These are phyloP conservation scores for Didymellaceae sp. DNA, from an alignment of 2,329 filamentous ascomycete species.

Conservation along the genomic window DNA sequence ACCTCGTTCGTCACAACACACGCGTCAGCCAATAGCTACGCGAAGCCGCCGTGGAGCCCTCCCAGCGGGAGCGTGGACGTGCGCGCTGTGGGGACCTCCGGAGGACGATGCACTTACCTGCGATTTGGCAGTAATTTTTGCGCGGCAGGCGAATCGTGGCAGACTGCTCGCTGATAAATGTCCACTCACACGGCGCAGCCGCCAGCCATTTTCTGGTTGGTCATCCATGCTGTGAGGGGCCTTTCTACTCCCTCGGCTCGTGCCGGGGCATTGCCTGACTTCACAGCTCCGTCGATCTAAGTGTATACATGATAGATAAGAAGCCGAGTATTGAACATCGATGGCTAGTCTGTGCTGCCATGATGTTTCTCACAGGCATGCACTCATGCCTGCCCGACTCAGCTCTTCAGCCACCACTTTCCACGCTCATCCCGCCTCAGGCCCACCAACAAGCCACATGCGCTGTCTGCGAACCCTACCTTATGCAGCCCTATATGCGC, in stretches of 20 bases:
- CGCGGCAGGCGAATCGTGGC: background rate
- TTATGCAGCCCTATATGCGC: too few relatives aligned
- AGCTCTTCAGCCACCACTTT: too few relatives aligned
- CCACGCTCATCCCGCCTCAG: too few relatives aligned
- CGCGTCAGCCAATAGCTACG: slow-evolving; percentile 26
- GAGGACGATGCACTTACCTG: background rate
- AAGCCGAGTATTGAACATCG: too few relatives aligned
- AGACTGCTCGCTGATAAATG: background rate
- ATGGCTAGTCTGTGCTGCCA: too few relatives aligned
- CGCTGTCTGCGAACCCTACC: too few relatives aligned
- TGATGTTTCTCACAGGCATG: too few relatives aligned
- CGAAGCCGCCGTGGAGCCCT: background rate
- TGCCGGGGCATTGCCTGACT: background rate
- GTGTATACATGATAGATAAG: background rate
- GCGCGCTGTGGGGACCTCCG: background rate
- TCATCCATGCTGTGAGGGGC: background rate
- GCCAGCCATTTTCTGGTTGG: slow-evolving; percentile 10
- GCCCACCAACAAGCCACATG: too few relatives aligned
- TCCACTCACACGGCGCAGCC: slow-evolving; percentile 8
- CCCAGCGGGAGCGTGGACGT: slow-evolving; percentile 2
- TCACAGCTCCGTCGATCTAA: background rate
- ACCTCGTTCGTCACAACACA: slow-evolving; percentile 19
- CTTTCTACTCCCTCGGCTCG: background rate
- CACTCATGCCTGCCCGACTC: too few relatives aligned
- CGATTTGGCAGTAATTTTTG: background rate